Conservation (phyloP, 2,329 filamentous ascomycete species). For the Cladophialophora yegresii region DNA sequence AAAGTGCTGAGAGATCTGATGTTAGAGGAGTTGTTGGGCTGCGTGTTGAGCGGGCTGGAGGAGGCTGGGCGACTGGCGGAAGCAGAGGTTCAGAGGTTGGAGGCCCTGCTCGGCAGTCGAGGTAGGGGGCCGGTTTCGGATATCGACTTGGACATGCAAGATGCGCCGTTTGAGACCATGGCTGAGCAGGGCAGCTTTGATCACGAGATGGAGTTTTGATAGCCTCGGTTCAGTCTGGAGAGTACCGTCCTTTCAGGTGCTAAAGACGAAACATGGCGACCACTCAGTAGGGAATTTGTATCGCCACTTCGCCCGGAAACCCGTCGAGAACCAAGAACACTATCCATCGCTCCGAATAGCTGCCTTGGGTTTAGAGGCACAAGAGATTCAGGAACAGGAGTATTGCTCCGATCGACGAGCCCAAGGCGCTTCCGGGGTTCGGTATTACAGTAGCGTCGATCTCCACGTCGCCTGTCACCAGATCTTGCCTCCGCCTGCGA, state of each 20-base stretch:
- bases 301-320: background rate
- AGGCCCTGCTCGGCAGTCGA: slow-evolving; percentile 10
- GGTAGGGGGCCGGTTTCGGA: slow-evolving; percentile 6
- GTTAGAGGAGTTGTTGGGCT: slow-evolving; percentile 60
- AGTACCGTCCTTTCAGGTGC: background rate
- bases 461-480: background rate
- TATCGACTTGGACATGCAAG: slow-evolving; percentile 13
- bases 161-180: slow-evolving; percentile 25
- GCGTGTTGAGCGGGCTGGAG: slow-evolving; percentile 62
- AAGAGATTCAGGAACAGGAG: background rate
- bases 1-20: slow-evolving; percentile 62
- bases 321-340: background rate
- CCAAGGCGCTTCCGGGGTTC: background rate
- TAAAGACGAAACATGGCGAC: background rate
- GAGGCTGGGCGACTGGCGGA: slow-evolving; percentile 58
- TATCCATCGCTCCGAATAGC: background rate
- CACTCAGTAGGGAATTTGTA: background rate
- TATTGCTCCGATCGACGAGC: background rate
- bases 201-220: slow-evolving; percentile 28
- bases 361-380: background rate
- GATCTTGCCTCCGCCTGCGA: background rate
- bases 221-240: background rate
- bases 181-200: slow-evolving; percentile 6
- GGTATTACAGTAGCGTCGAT: slow-evolving; percentile 4
- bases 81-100: slow-evolving; percentile 44